A percentile compares a stretch with the other conserved stretches of the same genome.
Conservation (phyloP, 2,329 filamentous ascomycete genomes). For the Colletotrichum gigasporum region DNA sequence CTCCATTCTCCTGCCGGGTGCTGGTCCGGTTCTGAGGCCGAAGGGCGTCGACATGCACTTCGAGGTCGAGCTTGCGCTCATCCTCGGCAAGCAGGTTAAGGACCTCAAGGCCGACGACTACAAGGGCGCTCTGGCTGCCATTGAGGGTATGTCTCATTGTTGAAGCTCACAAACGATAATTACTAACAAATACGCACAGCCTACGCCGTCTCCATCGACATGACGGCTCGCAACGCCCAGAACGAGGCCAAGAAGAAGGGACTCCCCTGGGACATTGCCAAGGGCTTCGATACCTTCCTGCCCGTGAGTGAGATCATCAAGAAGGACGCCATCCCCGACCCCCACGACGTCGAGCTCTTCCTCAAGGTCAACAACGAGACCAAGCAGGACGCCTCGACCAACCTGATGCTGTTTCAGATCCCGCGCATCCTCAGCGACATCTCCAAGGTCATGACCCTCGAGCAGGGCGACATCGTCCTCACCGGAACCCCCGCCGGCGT, state of each 20-base stretch:
- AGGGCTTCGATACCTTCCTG: slow-evolving; percentile 98
- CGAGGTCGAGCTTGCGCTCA: slow-evolving; percentile 91
- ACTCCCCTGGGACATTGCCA: slow-evolving; percentile 94
- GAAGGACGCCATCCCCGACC: slow-evolving; percentile 83
- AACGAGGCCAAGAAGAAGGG: slow-evolving; percentile 98
- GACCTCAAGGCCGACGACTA: slow-evolving; percentile 81
- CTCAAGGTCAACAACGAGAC: slow-evolving; percentile 83
- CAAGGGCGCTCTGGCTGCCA: slow-evolving; percentile 80
- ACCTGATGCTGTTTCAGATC: slow-evolving; percentile 92
- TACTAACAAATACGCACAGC: slow-evolving; percentile 55
- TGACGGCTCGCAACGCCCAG: slow-evolving; percentile 96
- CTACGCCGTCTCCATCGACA: slow-evolving; percentile 93
- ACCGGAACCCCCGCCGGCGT: slow-evolving; percentile 99
- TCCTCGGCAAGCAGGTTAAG: slow-evolving; percentile 83
- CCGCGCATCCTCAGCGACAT: slow-evolving; percentile 90
- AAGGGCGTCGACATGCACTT: slow-evolving; percentile 88
- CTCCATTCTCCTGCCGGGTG: slow-evolving; percentile 81
- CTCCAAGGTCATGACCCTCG: slow-evolving; percentile 91
- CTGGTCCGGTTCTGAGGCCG: slow-evolving; percentile 84
- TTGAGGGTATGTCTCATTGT: slow-evolving; percentile 73
- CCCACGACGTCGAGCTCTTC: slow-evolving; percentile 88
- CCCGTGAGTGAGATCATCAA: slow-evolving; percentile 85
- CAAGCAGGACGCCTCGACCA: slow-evolving; percentile 88
- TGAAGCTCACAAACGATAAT: not conserved
- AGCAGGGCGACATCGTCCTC: slow-evolving; percentile 90